These are phyloP conservation scores for Sphaerulina vaccinii DNA, from an alignment of 2,329 filamentous ascomycete species.

Conservation along the genomic window DNA sequence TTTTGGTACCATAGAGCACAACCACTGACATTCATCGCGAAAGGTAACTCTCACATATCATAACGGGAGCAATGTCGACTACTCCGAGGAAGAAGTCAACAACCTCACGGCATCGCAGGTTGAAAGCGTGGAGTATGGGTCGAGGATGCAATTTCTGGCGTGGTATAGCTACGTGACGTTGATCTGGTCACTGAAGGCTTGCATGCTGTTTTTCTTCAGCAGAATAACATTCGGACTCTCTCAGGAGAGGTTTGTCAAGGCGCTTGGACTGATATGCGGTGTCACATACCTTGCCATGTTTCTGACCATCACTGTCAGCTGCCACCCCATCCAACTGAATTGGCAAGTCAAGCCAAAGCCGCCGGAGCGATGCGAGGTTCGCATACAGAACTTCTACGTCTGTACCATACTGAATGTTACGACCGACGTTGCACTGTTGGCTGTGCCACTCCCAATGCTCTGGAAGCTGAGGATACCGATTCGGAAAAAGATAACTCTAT, in stretches of 20 bases:
- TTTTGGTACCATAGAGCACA: too few species aligned
- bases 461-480: constrained; percentile 36
- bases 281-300: constrained; percentile 37
- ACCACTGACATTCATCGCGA: background rate
- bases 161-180: constrained; percentile 37
- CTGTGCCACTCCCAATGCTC: constrained; percentile 38
- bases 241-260: constrained; percentile 36
- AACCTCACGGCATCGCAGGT: constrained; percentile 35
- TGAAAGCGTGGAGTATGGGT: constrained; percentile 35
- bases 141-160: constrained; percentile 41
- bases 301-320: constrained; percentile 36
- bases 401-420: constrained; percentile 35
- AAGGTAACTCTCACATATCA: constrained; percentile 32
- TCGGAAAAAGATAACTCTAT: constrained; percentile 37
- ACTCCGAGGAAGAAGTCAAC: constrained; percentile 21
- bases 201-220: constrained; percentile 34
- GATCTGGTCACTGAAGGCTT: constrained; percentile 28
- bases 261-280: constrained; percentile 29
- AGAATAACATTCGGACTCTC: constrained; percentile 37
- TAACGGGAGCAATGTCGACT: constrained; percentile 35
- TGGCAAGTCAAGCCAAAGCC: constrained; percentile 35
- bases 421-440: constrained; percentile 37
- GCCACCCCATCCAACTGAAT: constrained; percentile 32
- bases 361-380: constrained; percentile 33
- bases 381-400: constrained; percentile 35